Base-by-base conservation (phyloP, 2,329 filamentous ascomycete genomes). In the Hawksworthiomyces lignivorus region DNA sequence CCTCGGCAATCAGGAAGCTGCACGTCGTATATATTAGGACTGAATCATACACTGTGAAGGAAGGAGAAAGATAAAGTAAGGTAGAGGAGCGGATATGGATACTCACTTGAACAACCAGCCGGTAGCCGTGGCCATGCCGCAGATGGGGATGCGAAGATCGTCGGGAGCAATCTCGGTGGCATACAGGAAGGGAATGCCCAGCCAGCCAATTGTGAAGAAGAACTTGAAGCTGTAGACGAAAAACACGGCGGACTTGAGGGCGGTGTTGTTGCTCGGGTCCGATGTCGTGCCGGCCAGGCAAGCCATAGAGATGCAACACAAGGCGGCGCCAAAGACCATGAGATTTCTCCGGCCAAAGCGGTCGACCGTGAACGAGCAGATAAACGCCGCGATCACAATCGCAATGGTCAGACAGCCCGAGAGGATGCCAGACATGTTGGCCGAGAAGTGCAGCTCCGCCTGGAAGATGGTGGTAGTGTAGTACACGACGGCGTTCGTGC, bases 161-260 rank as follows among this genome's bases (percentile, higher is more conserved):
- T 26, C 20, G 14, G 37, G 37, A 4, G 30, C 19, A n/a, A 39
- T 19, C 37, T 39, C 37, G 37, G 29, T 22, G n/a, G 37, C 29
- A 24, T 39, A 39, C 14, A 39, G 21, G 12, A 31, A 39, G 27
- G 30, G 20, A 21, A 33, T 32, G 20, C 37, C 30, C 20, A 33
- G 48, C 57, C 59, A 57, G 4, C 59, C 58, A 10, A 59, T 39
- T 1, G 52, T 59, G 36, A 54, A 54, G 29, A 46, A 48, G 30
- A 44, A 39, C 19, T 49, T 49, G 41, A 48, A 54, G 9, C 20
- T 24, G 34, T 26, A 36, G 21, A 36, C 21, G 14, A 36, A 36
- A 7, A 26, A 24, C 3, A 26, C 34, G 6, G 34, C 34, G 5
- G 34, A 20, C 17, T 26, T 26, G 4, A 36, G 21, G n/a, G 34